phyloP scores from a whole-genome alignment of 2,329 filamentous ascomycete genomes.

The Arthrinium phaeospermum region DNA sequence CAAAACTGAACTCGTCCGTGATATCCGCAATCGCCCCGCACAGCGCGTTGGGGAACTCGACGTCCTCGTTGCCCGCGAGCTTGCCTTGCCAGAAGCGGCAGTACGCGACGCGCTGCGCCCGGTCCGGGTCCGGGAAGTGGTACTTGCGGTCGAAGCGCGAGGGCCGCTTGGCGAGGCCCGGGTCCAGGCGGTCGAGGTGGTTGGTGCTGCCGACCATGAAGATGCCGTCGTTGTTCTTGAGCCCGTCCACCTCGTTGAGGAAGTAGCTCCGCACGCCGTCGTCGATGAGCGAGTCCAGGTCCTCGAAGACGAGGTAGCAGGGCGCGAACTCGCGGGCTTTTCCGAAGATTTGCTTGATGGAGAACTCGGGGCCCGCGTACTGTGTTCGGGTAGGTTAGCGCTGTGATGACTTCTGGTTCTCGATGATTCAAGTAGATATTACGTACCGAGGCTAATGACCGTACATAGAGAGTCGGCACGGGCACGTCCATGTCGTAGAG shows the following conservation, averaged over 20 bases:
- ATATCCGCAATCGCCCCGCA: conserved; percentile 65
- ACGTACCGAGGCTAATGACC: conserved; percentile 63
- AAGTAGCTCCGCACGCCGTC: conserved; percentile 70
- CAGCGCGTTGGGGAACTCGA: conserved; percentile 66
- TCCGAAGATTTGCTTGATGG: conserved; percentile 58
- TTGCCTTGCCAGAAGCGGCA: conserved; percentile 67
- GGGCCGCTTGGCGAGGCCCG: conserved; percentile 69
- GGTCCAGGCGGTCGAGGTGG: conserved; percentile 69
- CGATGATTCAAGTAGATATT: conserved; percentile 44
- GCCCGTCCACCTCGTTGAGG: conserved; percentile 74
- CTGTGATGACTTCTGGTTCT: neutral
- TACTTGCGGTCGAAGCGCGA: conserved; percentile 73
- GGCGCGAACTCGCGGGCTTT: conserved; percentile 68
- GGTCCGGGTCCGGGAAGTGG: conserved; percentile 63
- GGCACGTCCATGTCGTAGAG: conserved; percentile 59
- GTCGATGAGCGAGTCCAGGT: conserved; percentile 70
- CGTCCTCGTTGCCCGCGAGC: conserved; percentile 59
- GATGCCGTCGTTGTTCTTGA: conserved; percentile 73
- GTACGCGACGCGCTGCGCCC: conserved; percentile 62
- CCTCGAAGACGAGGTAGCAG: conserved; percentile 75
- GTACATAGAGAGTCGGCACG: conserved; percentile 66
- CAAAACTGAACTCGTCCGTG: conserved; percentile 70
- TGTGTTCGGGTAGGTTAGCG: conserved; percentile 37
- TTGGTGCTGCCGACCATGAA: conserved; percentile 73
- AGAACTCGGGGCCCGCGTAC: conserved; percentile 61